phyloP scores from a whole-genome alignment of 345 rosid genomes.

The Salix caprea region DNA sequence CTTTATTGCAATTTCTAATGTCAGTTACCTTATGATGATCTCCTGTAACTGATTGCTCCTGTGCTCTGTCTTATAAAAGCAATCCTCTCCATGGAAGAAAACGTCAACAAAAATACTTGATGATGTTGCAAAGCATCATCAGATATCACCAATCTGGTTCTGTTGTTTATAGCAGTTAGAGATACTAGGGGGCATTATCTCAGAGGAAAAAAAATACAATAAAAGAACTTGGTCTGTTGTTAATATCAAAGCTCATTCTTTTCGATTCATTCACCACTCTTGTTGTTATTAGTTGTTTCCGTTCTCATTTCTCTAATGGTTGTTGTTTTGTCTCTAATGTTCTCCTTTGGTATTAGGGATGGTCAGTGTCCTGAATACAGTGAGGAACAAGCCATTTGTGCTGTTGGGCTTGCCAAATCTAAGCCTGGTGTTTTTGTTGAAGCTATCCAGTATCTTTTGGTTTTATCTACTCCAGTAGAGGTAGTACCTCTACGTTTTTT shows the following conservation, averaged over 20 bases:
- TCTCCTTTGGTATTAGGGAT: slow-evolving; percentile 51
- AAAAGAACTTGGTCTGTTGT: too few species aligned
- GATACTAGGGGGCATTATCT: too few species aligned
- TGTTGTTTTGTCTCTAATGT: slow-evolving; percentile 11
- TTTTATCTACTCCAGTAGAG: slow-evolving; percentile 92
- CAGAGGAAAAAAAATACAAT: too few species aligned
- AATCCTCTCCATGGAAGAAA: too few species aligned
- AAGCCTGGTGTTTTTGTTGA: slow-evolving; percentile 85
- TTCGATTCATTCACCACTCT: too few species aligned
- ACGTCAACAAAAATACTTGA: too few species aligned
- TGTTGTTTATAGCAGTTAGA: too few species aligned
- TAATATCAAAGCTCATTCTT: too few species aligned
- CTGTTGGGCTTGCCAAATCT: slow-evolving; percentile 85
- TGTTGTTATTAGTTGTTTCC: too few species aligned
- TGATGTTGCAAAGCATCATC: too few species aligned
- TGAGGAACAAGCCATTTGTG: slow-evolving; percentile 92
- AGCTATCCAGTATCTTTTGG: slow-evolving; percentile 84
- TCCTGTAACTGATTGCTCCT: not conserved
- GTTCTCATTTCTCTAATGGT: not conserved
- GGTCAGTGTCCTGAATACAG: slow-evolving; percentile 93
- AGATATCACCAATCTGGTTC: too few species aligned
- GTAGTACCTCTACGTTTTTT: slow-evolving; percentile 25
- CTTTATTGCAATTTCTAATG: not conserved
- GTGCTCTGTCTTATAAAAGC: too few species aligned
- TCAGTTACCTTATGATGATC: not conserved